Evolutionary conservation across 2,329 filamentous ascomycete genomes (phyloP).

Genomic region (Talaromyces sp.): DNA sequence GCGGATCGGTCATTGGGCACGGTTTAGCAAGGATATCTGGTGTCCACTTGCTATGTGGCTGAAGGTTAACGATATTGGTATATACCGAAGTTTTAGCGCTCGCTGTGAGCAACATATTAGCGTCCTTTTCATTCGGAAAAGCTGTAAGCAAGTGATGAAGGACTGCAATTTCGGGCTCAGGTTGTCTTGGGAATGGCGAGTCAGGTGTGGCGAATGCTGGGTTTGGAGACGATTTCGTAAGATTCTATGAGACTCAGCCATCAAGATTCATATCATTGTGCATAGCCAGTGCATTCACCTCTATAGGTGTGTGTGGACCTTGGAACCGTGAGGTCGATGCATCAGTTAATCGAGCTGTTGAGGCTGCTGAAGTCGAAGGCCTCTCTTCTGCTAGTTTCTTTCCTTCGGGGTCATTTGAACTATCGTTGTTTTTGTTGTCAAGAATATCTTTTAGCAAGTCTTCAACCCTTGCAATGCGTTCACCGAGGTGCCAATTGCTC

Average conservation of each 20-base stretch:
- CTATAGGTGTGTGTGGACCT: constrained; percentile 1
- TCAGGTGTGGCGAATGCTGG: not conserved
- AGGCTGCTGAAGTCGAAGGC: not conserved
- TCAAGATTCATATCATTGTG: not conserved
- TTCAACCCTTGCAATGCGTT: constrained; percentile 21
- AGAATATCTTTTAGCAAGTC: constrained; percentile 19
- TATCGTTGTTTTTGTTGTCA: not conserved
- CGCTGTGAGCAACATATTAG: constrained; percentile 19
- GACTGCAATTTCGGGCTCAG: not conserved
- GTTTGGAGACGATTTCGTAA: not conserved
- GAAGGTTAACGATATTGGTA: constrained; percentile 16
- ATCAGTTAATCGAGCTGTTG: not conserved
- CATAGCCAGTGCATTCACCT: not conserved
- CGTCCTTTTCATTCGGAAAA: constrained; percentile 21
- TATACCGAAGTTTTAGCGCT: constrained; percentile 17
- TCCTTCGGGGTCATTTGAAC: not conserved
- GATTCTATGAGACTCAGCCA: not conserved
- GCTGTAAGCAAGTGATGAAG: not conserved
- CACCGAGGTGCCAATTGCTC: constrained; percentile 19
- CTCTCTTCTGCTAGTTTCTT: not conserved
- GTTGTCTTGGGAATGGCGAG: not conserved
- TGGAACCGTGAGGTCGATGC: not conserved
- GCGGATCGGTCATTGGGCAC: constrained; percentile 14
- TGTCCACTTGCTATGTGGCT: constrained; percentile 21
- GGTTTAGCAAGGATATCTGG: constrained; percentile 15